A percentile compares a stretch with the other conserved stretches of the same genome.
These are phyloP conservation scores for Apiotrichum sp. DNA, from an alignment of 1,284 basidiomycete species.

Conservation along the genomic window DNA sequence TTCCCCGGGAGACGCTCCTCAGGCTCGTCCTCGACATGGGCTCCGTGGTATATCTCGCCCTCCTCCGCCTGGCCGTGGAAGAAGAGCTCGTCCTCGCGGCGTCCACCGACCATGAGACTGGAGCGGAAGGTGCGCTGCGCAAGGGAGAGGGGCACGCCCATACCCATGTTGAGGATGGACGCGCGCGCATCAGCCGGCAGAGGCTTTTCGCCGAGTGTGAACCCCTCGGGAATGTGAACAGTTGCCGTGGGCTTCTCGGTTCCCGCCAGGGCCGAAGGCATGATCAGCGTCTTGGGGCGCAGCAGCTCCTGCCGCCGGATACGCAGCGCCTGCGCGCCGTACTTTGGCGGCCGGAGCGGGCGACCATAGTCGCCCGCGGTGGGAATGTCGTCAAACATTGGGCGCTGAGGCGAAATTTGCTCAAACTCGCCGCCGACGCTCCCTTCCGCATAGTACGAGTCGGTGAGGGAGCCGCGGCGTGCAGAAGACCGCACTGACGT, in stretches of 20 bases:
- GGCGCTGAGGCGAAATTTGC: not conserved
- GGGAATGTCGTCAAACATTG: slow-evolving; percentile 28
- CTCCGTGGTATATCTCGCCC: slow-evolving; percentile 9
- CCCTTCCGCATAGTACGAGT: not conserved
- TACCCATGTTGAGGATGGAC: slow-evolving; percentile 25
- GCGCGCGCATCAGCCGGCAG: slow-evolving; percentile 38
- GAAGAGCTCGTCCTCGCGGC: slow-evolving; percentile 21
- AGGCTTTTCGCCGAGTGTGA: slow-evolving; percentile 39
- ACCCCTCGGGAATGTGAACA: slow-evolving; percentile 35
- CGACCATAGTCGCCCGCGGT: slow-evolving; percentile 31
- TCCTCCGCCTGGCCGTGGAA: slow-evolving; percentile 18
- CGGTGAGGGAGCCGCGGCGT: slow-evolving; percentile 2
- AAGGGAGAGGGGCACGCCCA: slow-evolving; percentile 27
- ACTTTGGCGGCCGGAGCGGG: slow-evolving; percentile 31
- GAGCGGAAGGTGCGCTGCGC: slow-evolving; percentile 39
- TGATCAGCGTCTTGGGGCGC: slow-evolving; percentile 41
- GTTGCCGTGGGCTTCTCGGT: slow-evolving; percentile 8
- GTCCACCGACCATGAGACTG: slow-evolving; percentile 32
- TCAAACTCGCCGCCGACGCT: no score
- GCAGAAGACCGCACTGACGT: not conserved
- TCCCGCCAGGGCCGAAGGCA: slow-evolving; percentile 34
- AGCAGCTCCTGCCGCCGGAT: slow-evolving; percentile 27
- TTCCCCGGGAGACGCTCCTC: slow-evolving; percentile 30
- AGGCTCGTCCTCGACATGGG: slow-evolving; percentile 12
- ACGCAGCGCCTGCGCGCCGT: slow-evolving; percentile 15